A percentile compares a stretch with the other conserved stretches of the same genome.
phyloP scores from a whole-genome alignment of 2,329 filamentous ascomycete genomes.

The Emmonsiellopsis sp. region DNA sequence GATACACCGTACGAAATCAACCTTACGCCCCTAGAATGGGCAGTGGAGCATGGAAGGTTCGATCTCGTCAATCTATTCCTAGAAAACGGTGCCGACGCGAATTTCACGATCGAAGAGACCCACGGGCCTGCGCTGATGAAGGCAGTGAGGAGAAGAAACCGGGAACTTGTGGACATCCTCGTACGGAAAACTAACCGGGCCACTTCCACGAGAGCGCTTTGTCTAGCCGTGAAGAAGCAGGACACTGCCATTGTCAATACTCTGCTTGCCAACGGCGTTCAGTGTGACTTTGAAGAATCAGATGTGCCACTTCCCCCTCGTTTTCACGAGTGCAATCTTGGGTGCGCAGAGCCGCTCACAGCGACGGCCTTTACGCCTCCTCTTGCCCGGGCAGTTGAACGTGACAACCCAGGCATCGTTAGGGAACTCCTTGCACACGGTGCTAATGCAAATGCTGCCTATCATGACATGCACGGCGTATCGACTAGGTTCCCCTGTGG shows the following conservation, averaged over 20 bases:
- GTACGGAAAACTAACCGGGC: conserved; percentile 11
- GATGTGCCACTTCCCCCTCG: conserved; percentile 11
- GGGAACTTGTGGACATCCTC: conserved; percentile 10
- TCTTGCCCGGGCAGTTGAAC: conserved; percentile 9
- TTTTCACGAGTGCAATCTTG: conserved; percentile 3
- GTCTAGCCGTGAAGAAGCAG: conserved; percentile 10
- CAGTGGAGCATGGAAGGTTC: conserved; percentile 9
- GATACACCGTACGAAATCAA: conserved; percentile 1
- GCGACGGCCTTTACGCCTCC: conserved; percentile 8
- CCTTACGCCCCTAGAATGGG: conserved; percentile 11
- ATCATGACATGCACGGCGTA: conserved; percentile 10
- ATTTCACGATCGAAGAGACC: conserved; percentile 4
- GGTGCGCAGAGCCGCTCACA: not conserved
- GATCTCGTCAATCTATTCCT: conserved; percentile 11
- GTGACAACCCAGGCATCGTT: conserved; percentile 9
- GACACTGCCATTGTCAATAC: conserved; percentile 12
- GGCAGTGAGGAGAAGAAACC: conserved; percentile 12
- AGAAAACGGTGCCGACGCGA: conserved; percentile 10
- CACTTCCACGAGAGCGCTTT: conserved; percentile 10
- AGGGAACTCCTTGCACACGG: conserved; percentile 11
- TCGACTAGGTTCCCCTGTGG: conserved; percentile 10
- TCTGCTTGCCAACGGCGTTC: conserved; percentile 11
- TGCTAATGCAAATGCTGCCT: conserved; percentile 12
- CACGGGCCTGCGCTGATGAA: conserved; percentile 9
- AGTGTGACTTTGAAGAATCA: conserved; percentile 14